These are phyloP conservation scores for Monosporascus cannonballus DNA, from an alignment of 2,329 filamentous ascomycete species.

Conservation along the genomic window DNA sequence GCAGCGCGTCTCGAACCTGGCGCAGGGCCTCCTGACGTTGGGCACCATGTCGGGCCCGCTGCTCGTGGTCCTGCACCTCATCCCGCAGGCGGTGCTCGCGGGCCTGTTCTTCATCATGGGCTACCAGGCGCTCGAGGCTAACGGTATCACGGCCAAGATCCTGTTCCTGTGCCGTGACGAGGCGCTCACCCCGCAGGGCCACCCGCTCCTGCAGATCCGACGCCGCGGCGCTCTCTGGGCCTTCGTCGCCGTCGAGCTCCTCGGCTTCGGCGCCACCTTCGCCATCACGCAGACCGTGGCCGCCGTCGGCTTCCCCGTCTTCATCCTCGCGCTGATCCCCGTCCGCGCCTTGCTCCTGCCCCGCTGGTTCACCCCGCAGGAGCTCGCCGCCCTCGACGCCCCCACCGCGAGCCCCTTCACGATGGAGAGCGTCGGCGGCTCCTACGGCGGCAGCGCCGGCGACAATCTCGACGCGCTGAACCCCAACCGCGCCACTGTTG, in stretches of 20 bases:
- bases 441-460: slow-evolving; percentile 38
- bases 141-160: slow-evolving; percentile 71
- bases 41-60: slow-evolving; percentile 74
- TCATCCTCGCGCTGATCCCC: slow-evolving; percentile 65
- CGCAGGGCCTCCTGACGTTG: slow-evolving; percentile 70
- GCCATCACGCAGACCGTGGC: slow-evolving; percentile 79
- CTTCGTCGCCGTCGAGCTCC: slow-evolving; percentile 63
- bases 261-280: slow-evolving; percentile 72
- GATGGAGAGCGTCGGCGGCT: slow-evolving; percentile 68
- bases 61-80: slow-evolving; percentile 66
- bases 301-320: slow-evolving; percentile 72
- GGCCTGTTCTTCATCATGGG: slow-evolving; percentile 85
- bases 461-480: slow-evolving; percentile 4
- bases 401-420: slow-evolving; percentile 70
- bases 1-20: slow-evolving; percentile 72
- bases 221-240: slow-evolving; percentile 62
- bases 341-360: slow-evolving; percentile 59
- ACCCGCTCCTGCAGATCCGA: slow-evolving; percentile 56
- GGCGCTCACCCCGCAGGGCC: slow-evolving; percentile 50
- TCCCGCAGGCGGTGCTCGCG: slow-evolving; percentile 73
- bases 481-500: slow-evolving; percentile 2
- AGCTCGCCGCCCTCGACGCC: slow-evolving; percentile 60
- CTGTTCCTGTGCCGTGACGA: slow-evolving; percentile 63
- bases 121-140: slow-evolving; percentile 67
- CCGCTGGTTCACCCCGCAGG: slow-evolving; percentile 50